A percentile compares a stretch with the other conserved stretches of the same genome.
phyloP scores from a whole-genome alignment of 768 basidiomycete species.

The Suillus bovinus region DNA sequence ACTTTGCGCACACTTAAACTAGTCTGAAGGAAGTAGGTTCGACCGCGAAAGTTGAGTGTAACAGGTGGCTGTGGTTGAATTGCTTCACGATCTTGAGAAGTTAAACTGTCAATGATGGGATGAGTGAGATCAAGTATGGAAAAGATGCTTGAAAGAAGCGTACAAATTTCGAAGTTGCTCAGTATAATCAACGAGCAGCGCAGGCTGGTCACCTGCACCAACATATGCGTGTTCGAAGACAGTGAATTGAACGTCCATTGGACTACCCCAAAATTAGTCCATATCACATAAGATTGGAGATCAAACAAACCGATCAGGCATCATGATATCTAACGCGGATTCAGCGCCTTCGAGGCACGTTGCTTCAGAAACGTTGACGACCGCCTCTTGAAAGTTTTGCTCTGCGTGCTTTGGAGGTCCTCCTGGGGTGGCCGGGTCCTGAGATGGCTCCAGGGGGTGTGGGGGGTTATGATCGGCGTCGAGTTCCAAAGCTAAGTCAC shows the following conservation, averaged over 20 bases:
- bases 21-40: conserved; percentile 47
- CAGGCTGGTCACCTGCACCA: conserved; percentile 37
- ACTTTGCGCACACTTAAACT: conserved; percentile 51
- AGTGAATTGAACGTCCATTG: conserved; percentile 58
- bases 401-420: background rate
- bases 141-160: conserved; percentile 19
- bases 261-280: conserved; percentile 33
- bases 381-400: background rate
- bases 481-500: background rate
- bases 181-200: conserved; percentile 42
- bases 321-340: conserved; percentile 46
- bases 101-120: conserved; percentile 32
- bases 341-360: conserved; percentile 40
- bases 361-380: conserved; percentile 13
- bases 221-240: conserved; percentile 36
- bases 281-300: conserved; percentile 6
- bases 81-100: conserved; percentile 21
- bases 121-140: conserved; percentile 10
- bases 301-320: conserved; percentile 53
- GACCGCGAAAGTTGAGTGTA: conserved; percentile 35
- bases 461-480: conserved; percentile 8
- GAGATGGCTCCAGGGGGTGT: background rate
- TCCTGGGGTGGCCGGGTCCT: background rate
- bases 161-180: conserved; percentile 44
- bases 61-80: conserved; percentile 51